phyloP scores from a whole-genome alignment of 495 filamentous ascomycete species.

The Lasiosphaeria ovina region DNA sequence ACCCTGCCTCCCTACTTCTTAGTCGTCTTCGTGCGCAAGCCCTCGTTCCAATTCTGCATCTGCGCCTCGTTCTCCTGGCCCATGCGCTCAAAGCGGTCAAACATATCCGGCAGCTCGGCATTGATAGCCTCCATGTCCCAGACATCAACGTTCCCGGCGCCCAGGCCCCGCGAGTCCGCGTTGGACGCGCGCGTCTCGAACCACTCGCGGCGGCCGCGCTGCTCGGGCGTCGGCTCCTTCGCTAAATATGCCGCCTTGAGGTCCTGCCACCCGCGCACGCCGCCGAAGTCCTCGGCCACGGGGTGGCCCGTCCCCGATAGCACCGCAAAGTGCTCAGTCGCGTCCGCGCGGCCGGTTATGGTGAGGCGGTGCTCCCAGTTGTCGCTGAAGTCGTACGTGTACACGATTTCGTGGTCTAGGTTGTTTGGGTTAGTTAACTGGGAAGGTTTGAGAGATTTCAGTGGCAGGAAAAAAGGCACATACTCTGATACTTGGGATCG shows the following conservation, averaged over 20 bases:
- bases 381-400: slow-evolving; percentile 36
- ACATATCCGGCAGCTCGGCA: slow-evolving; percentile 5
- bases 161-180: slow-evolving; percentile 21
- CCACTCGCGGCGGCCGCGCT: slow-evolving; percentile 22
- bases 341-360: slow-evolving; percentile 17
- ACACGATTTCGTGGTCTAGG: slow-evolving; percentile 16
- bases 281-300: slow-evolving; percentile 28
- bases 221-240: slow-evolving; percentile 13
- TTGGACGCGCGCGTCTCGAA: slow-evolving; percentile 25
- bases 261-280: slow-evolving; percentile 20
- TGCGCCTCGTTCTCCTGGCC: background rate
- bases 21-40: too few relatives aligned
- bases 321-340: slow-evolving; percentile 19
- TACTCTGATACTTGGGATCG: slow-evolving; percentile 20
- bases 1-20: too few relatives aligned
- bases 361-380: slow-evolving; percentile 29
- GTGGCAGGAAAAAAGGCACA: background rate
- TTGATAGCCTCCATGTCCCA: slow-evolving; percentile 11
- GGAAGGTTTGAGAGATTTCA: background rate
- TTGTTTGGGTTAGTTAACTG: background rate
- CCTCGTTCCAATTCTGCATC: background rate
- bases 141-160: slow-evolving; percentile 10
- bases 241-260: slow-evolving; percentile 28
- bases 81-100: slow-evolving; percentile 12
- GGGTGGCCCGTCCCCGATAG: slow-evolving; percentile 22